Evolutionary conservation across 768 basidiomycete species (phyloP).

Genomic region (Suillus hirtellus): DNA sequence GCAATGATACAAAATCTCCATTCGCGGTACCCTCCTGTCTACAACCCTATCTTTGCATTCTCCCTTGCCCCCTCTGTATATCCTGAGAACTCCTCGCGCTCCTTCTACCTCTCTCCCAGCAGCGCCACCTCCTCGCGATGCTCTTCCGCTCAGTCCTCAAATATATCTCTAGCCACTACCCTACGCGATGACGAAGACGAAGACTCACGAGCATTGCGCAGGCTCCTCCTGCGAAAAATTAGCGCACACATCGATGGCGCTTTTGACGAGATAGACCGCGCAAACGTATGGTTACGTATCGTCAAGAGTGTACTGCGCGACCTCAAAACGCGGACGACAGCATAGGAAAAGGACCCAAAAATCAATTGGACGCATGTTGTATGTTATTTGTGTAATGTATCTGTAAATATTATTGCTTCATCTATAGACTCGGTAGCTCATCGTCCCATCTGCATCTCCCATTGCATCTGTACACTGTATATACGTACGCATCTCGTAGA

Average conservation of each 20-base stretch:
- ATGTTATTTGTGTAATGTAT: conserved; percentile 15
- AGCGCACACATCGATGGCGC: conserved; percentile 55
- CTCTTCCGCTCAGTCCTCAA: conserved; percentile 36
- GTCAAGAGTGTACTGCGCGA: conserved; percentile 64
- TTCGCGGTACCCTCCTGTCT: conserved; percentile 23
- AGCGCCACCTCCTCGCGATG: conserved; percentile 21
- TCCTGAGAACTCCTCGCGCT: conserved; percentile 4
- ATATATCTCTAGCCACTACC: conserved; percentile 49
- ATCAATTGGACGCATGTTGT: conserved; percentile 3
- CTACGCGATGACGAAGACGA: conserved; percentile 60
- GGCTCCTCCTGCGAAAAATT: conserved; percentile 67
- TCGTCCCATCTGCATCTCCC: neutral
- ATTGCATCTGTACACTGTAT: conserved; percentile 6
- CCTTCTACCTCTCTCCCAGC: conserved; percentile 26
- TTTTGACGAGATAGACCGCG: conserved; percentile 64
- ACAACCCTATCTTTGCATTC: conserved; percentile 23
- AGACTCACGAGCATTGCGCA: conserved; percentile 60
- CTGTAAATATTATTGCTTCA: conserved; percentile 14
- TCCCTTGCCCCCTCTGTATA: conserved; percentile 16
- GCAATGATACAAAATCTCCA: conserved; percentile 46
- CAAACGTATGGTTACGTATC: conserved; percentile 58
- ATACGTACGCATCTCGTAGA: conserved; percentile 9
- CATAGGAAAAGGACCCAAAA: conserved; percentile 3
- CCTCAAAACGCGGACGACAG: conserved; percentile 36
- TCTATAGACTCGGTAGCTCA: conserved; percentile 10